Evolutionary conservation across 2,329 filamentous ascomycete species (phyloP).

Genomic region (Fusarium sp.): DNA sequence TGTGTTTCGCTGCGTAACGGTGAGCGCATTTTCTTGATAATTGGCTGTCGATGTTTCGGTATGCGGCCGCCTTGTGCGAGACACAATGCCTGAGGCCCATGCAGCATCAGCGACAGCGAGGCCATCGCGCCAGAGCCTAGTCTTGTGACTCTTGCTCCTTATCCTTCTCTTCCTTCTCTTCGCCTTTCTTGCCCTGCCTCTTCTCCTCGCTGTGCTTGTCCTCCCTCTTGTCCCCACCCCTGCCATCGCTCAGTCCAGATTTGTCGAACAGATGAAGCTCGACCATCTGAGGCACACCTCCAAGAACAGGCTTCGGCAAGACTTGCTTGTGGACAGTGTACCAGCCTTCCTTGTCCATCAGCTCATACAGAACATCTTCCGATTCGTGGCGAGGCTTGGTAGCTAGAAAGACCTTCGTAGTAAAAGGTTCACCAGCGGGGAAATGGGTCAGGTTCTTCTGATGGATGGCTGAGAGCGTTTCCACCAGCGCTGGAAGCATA

Average conservation of each 20-base stretch:
- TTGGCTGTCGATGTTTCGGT: conserved; percentile 30
- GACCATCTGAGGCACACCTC: conserved; percentile 60
- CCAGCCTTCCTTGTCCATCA: conserved; percentile 64
- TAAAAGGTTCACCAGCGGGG: conserved; percentile 30
- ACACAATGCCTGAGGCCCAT: conserved; percentile 29
- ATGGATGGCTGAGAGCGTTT: conserved; percentile 66
- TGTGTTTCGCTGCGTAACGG: conserved; percentile 12
- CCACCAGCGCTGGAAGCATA: conserved; percentile 65
- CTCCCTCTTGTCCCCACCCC: conserved; percentile 8
- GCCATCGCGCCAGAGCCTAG: conserved; percentile 17
- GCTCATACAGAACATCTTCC: conserved; percentile 62
- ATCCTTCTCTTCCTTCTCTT: conserved; percentile 5
- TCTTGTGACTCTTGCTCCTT: conserved; percentile 1
- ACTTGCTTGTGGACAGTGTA: conserved; percentile 56
- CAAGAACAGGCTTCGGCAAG: conserved; percentile 62
- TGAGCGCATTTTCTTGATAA: conserved; percentile 32
- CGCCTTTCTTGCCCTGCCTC: not conserved
- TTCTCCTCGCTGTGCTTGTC: conserved; percentile 3
- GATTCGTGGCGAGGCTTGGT: conserved; percentile 70
- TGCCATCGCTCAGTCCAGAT: conserved; percentile 43
- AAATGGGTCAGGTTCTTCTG: conserved; percentile 50
- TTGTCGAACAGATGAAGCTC: conserved; percentile 67
- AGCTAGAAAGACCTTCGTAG: conserved; percentile 64
- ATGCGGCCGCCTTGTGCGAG: conserved; percentile 32
- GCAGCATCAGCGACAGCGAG: conserved; percentile 8